Base-by-base conservation (phyloP, 371 early-diverging fungal genomes). In the Rhizopus delemar region DNA sequence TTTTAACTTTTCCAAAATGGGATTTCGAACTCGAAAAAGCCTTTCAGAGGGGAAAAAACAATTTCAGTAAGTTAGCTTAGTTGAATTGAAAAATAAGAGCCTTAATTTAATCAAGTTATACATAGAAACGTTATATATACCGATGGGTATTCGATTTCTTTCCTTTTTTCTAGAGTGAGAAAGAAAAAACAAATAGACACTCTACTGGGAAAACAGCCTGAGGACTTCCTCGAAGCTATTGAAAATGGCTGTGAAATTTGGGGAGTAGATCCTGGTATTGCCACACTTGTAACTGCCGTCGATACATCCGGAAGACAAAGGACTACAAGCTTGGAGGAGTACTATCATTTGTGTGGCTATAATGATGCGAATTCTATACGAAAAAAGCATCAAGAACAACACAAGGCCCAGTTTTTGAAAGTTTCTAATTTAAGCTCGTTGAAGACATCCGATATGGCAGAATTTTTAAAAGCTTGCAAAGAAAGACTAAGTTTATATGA, bases 1-100 rank as follows among this genome's bases (percentile, higher is more conserved):
- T 49, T 49, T 49, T 49, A 29, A 49, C 29, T 49, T 49, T 31
- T 49, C 49, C 3, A 49, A 49, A 49, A 31, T 49, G 9, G 49
- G 32, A 5, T 49, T 49, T 49, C 9, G 22, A 29, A 49, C 49
- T 29, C 22, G 32, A 49, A 22, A 49, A 38, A 49, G 22, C 15
- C 31, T 49, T 11, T 49, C 9, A 8, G 22, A 31, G 22, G 3
- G 49, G 32, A 22, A 49, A 31, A 49, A 49, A 31, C 4, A 2
- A 1, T 49, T 49, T 13, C 15, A 31, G 49, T 49, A 49, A 49
- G 49, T 49, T 22, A 22, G 22, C 22, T 22, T 22, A 22, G 22
- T 22, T 22, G 22, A 22, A 22, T 22, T 22, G 22, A 22, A 22
- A 22, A 22, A 22, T 22, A 22, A 22, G 22, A 22, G 22, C 22